A percentile compares a stretch with the other conserved stretches of the same genome.
These are phyloP conservation scores for Ceratocystis smalleyi DNA, from an alignment of 2,329 filamentous ascomycete species.

Conservation along the genomic window DNA sequence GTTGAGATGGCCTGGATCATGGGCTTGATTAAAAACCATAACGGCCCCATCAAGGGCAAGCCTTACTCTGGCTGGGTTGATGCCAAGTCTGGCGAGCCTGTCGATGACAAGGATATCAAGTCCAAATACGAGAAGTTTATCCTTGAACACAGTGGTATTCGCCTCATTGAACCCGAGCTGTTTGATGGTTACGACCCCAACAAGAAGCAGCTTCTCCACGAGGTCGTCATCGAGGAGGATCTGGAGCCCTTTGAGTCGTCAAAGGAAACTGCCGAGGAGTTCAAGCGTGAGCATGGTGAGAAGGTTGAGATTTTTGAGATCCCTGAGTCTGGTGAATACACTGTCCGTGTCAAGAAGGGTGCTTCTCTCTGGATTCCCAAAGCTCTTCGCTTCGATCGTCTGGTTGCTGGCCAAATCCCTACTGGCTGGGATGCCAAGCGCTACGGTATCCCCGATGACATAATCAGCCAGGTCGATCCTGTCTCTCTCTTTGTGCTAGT, in stretches of 20 bases:
- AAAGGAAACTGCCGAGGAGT: constrained; percentile 93
- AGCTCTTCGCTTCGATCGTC: constrained; percentile 88
- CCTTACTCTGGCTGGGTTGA: constrained; percentile 96
- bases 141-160: constrained; percentile 90
- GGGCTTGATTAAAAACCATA: constrained; percentile 98
- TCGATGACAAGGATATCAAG: constrained; percentile 97
- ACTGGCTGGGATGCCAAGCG: constrained; percentile 94
- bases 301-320: constrained; percentile 98
- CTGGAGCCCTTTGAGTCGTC: constrained; percentile 93
- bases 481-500: constrained; percentile 92
- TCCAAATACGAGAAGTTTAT: constrained; percentile 94
- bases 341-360: constrained; percentile 87
- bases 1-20: constrained; percentile 99
- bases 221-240: constrained; percentile 94
- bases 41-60: constrained; percentile 88
- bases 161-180: constrained; percentile 90
- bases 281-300: constrained; percentile 90
- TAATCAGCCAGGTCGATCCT: constrained; percentile 92
- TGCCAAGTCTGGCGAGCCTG: constrained; percentile 80
- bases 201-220: constrained; percentile 95
- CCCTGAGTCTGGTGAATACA: constrained; percentile 82
- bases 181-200: constrained; percentile 96
- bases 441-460: constrained; percentile 94
- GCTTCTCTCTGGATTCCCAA: constrained; percentile 92
- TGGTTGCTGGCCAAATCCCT: constrained; percentile 91